Base-by-base conservation (phyloP, 2,329 filamentous ascomycete genomes). In the Tolypocladium endophyticum region DNA sequence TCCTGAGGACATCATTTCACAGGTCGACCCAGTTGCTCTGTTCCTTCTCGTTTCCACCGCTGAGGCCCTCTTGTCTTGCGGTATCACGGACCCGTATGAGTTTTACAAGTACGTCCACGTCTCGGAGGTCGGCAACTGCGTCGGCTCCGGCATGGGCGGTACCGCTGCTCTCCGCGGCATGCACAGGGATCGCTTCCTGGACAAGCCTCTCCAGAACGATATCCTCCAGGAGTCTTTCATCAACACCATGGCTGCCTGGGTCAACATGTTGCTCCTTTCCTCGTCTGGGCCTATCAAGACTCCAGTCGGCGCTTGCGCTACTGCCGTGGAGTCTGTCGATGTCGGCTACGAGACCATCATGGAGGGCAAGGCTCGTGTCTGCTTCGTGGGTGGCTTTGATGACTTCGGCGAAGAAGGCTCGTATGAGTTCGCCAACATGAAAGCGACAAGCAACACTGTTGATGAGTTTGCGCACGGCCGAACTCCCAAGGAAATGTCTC, bases 391-490 rank as follows among this genome's bases (percentile, higher is more conserved):
- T 84, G 94, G 94, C 67, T 97, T 99, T 71, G 94, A 99, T 79
- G 95, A 99, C 77, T 97, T 99, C 80, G 92, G 95, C 70, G 94
- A 99, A 78, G 94, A 99, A 78, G 95, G 94, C 58, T 99, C 94
- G 1, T 99, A 97, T 71, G 94, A 99, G 76, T 99, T 99, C 74
- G 94, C 94, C 81, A 99, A 99, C 81, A 99, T 99, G 94, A 96
- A 96, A 78, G 94, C 94, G 61, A 99, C 94, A 59, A 97, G 92
- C 83, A 99, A 97, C 72, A 92, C 93, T 33, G 89, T 97, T 62
- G 92, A 97, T 67, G 95, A 99, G 74, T 90, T 99, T 68, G 91
- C 87, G 12, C 94, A 97, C 70, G 94, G 94, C 55, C 90, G 94
- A 65, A 97, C 94, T 56, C 93, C 94, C 16, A 86, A 87, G 75